Evolutionary conservation across 177 flowering plant genomes (phyloP).

Genomic region (Vitis hybrid): DNA sequence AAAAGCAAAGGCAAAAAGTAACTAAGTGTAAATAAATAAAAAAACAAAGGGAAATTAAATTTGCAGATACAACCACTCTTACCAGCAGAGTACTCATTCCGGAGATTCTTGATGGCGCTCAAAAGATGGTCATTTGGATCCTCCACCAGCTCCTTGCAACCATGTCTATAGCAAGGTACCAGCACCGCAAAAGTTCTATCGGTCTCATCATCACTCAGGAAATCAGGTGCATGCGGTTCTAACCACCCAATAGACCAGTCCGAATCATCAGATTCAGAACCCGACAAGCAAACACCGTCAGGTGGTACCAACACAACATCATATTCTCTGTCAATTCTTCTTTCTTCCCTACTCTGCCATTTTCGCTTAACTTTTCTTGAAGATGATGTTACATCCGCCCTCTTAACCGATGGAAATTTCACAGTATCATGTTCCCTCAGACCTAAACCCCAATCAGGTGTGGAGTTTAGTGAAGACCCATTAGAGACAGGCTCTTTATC

Average conservation of each 20-base stretch:
- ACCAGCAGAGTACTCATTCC: slow-evolving; percentile 45
- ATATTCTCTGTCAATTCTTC: slow-evolving; percentile 40
- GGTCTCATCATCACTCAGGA: slow-evolving; percentile 42
- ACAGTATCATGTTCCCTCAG: slow-evolving; percentile 32
- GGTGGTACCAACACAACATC: slow-evolving; percentile 57
- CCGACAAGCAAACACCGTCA: slow-evolving; percentile 50
- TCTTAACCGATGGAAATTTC: slow-evolving; percentile 28
- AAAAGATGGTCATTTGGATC: slow-evolving; percentile 32
- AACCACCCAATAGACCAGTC: slow-evolving; percentile 72
- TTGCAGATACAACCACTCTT: slow-evolving; percentile 5
- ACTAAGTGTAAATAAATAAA: not conserved
- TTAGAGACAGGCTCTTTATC: slow-evolving; percentile 40
- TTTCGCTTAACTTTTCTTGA: slow-evolving; percentile 43
- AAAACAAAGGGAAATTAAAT: not conserved
- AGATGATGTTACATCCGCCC: slow-evolving; percentile 28
- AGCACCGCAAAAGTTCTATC: slow-evolving; percentile 59
- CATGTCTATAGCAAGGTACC: slow-evolving; percentile 59
- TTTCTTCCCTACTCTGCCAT: slow-evolving; percentile 53
- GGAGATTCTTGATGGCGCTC: slow-evolving; percentile 34
- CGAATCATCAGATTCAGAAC: slow-evolving; percentile 60
- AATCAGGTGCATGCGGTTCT: slow-evolving; percentile 63
- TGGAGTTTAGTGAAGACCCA: slow-evolving; percentile 37
- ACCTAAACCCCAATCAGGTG: slow-evolving; percentile 35
- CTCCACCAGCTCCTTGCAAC: slow-evolving; percentile 32
- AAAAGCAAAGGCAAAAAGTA: not conserved